Conservation (phyloP, 768 basidiomycete species). For the Suillus clintonianus region DNA sequence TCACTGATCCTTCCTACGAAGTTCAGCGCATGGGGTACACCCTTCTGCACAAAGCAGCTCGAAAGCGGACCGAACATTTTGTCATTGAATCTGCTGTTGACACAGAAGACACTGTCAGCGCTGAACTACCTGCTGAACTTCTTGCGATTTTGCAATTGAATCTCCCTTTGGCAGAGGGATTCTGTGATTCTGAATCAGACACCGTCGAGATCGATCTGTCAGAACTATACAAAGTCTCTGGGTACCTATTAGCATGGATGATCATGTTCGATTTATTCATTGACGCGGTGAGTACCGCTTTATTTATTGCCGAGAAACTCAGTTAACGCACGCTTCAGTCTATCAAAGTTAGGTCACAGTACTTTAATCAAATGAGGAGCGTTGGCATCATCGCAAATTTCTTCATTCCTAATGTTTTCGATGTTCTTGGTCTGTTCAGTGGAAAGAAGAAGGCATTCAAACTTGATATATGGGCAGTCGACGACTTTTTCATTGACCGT, state of each 20-base stretch:
- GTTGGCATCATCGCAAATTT: slow-evolving; percentile 59
- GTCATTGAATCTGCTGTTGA: slow-evolving; percentile 89
- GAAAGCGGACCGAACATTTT: slow-evolving; percentile 75
- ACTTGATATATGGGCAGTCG: slow-evolving; percentile 81
- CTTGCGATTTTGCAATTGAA: slow-evolving; percentile 58
- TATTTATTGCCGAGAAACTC: neutral
- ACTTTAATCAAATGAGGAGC: slow-evolving; percentile 83
- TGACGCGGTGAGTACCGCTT: slow-evolving; percentile 64
- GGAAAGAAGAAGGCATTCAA: slow-evolving; percentile 71
- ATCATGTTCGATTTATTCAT: slow-evolving; percentile 81
- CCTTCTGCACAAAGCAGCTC: slow-evolving; percentile 68
- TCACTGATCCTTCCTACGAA: slow-evolving; percentile 60
- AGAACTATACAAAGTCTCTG: slow-evolving; percentile 48
- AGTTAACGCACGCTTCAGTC: slow-evolving; percentile 53
- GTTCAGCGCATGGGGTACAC: slow-evolving; percentile 81
- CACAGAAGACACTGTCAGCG: slow-evolving; percentile 52
- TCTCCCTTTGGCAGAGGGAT: slow-evolving; percentile 40
- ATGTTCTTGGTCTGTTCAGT: slow-evolving; percentile 65
- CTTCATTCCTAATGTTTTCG: slow-evolving; percentile 75
- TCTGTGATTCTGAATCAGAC: slow-evolving; percentile 39
- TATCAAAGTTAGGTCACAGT: slow-evolving; percentile 79
- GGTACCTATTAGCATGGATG: slow-evolving; percentile 87
- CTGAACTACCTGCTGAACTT: slow-evolving; percentile 67
- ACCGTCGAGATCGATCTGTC: slow-evolving; percentile 24
- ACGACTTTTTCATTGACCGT: slow-evolving; percentile 82